phyloP scores from a whole-genome alignment of 2,329 filamentous ascomycete species.

The Diplocarpon rosae region DNA sequence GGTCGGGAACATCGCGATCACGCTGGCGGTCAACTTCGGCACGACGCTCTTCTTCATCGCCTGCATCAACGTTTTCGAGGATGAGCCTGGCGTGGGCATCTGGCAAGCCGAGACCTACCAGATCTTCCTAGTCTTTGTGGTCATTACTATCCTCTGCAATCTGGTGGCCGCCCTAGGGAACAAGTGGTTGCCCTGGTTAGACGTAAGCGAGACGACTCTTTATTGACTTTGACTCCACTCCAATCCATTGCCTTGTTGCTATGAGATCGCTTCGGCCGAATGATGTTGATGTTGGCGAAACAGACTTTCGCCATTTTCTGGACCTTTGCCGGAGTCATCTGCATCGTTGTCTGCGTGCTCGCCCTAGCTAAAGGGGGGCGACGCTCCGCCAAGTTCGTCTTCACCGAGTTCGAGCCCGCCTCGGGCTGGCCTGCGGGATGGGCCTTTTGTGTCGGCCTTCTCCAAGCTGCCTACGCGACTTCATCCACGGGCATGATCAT shows the following conservation, averaged over 20 bases:
- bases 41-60: conserved; percentile 34
- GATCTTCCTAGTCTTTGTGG: conserved; percentile 38
- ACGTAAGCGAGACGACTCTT: conserved; percentile 51
- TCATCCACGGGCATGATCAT: conserved; percentile 74
- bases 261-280: too few species aligned
- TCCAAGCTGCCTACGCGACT: conserved; percentile 63
- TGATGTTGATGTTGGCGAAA: too few species aligned
- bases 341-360: conserved; percentile 50
- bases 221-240: too few species aligned
- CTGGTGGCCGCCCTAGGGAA: conserved; percentile 40
- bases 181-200: conserved; percentile 44
- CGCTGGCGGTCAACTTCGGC: conserved; percentile 58
- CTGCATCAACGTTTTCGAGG: conserved; percentile 44
- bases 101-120: conserved; percentile 35
- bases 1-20: conserved; percentile 70
- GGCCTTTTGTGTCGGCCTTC: conserved; percentile 62
- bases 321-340: conserved; percentile 61
- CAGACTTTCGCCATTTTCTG: conserved; percentile 63
- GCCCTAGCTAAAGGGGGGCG: conserved; percentile 55
- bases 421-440: conserved; percentile 62
- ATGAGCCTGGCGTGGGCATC: conserved; percentile 35
- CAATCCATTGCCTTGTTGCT: too few species aligned
- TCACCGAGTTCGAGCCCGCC: conserved; percentile 55
- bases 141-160: conserved; percentile 38
- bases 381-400: conserved; percentile 46